These are phyloP conservation scores for Sporothrix curviconia DNA, from an alignment of 2,329 filamentous ascomycete species.

Conservation along the genomic window DNA sequence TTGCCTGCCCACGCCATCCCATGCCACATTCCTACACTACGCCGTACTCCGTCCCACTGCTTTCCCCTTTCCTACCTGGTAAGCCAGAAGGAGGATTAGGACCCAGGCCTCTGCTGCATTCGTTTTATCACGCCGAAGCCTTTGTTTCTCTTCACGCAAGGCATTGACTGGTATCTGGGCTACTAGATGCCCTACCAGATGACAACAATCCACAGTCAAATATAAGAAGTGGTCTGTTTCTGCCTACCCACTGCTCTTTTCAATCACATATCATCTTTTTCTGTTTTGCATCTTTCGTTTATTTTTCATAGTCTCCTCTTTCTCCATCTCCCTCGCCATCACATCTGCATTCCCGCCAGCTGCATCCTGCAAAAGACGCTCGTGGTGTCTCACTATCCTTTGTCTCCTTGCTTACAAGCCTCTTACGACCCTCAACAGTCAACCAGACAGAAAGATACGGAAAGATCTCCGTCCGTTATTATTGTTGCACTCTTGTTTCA, in stretches of 20 bases:
- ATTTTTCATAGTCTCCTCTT: no score
- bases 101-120: neutral
- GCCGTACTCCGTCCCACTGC: neutral
- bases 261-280: constrained; percentile 2
- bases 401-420: no score
- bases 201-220: no score
- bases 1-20: no score
- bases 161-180: no score
- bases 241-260: neutral
- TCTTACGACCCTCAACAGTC: no score
- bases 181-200: no score
- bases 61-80: neutral
- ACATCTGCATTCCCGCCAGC: neutral
- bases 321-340: neutral
- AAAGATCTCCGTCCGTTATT: no score
- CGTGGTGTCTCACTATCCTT: neutral
- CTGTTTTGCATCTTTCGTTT: neutral
- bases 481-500: no score
- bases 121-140: neutral
- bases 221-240: neutral
- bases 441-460: no score
- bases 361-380: neutral
- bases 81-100: neutral
- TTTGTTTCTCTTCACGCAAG: no score
- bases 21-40: neutral